Percentiles rank a stretch among this genome's conserved stretches.
phyloP scores from a whole-genome alignment of 495 filamentous ascomycete species.

The Durotheca rogersii region DNA sequence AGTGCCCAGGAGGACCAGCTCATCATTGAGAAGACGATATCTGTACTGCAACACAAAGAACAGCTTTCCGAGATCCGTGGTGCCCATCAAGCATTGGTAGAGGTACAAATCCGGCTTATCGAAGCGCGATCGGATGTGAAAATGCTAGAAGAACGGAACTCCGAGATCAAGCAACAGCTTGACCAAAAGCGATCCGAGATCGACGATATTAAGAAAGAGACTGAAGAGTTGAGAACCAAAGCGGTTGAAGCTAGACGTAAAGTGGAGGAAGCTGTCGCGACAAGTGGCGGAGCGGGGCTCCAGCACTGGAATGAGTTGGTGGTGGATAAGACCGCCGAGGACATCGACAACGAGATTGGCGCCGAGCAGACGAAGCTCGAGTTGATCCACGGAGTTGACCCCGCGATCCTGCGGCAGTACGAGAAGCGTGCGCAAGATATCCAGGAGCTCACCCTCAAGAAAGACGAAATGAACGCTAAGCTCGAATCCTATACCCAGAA shows the following conservation, averaged over 20 bases:
- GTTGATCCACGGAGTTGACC: constrained; percentile 77
- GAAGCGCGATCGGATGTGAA: constrained; percentile 81
- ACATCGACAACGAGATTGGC: constrained; percentile 71
- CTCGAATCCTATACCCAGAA: constrained; percentile 50
- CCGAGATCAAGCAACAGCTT: constrained; percentile 55
- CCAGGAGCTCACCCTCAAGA: constrained; percentile 41
- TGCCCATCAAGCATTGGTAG: constrained; percentile 62
- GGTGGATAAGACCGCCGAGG: constrained; percentile 53
- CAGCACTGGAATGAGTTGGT: constrained; percentile 36
- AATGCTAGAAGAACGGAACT: constrained; percentile 61
- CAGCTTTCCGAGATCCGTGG: constrained; percentile 59
- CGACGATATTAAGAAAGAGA: constrained; percentile 15
- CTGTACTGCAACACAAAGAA: constrained; percentile 60
- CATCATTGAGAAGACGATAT: constrained; percentile 61
- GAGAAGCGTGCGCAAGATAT: constrained; percentile 65
- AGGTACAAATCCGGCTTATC: constrained; percentile 64
- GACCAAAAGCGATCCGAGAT: constrained; percentile 40
- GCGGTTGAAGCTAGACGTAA: constrained; percentile 31
- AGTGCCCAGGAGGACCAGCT: constrained; percentile 56
- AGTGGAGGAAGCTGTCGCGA: constrained; percentile 40
- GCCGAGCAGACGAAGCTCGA: constrained; percentile 72
- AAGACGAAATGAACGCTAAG: constrained; percentile 49
- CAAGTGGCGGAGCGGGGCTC: constrained; percentile 37
- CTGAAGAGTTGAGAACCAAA: constrained; percentile 30
- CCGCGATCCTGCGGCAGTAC: constrained; percentile 72